These are phyloP conservation scores for Trichoderma harzianum DNA, from an alignment of 2,329 filamentous ascomycete species.

Conservation along the genomic window DNA sequence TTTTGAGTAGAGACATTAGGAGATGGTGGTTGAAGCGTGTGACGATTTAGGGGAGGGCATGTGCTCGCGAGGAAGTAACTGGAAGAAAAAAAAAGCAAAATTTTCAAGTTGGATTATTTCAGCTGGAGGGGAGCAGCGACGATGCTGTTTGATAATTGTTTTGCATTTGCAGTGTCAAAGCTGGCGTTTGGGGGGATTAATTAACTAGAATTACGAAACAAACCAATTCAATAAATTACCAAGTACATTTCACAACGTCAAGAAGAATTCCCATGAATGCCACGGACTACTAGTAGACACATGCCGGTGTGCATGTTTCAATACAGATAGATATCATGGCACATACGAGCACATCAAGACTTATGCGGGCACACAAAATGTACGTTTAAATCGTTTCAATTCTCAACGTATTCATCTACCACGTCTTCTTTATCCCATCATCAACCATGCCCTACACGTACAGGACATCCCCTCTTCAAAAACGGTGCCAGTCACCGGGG, in stretches of 20 bases:
- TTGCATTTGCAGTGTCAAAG: constrained; percentile 18
- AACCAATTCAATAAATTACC: not conserved
- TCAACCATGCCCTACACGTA: not conserved
- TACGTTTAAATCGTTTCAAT: not conserved
- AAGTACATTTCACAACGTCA: not conserved
- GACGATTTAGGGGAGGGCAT: not conserved
- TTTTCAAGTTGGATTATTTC: not conserved
- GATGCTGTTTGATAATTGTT: constrained; percentile 1
- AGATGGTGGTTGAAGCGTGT: not conserved
- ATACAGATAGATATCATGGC: not conserved
- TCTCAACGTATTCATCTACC: constrained; percentile 1
- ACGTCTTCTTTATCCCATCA: not conserved
- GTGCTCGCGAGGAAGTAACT: not conserved
- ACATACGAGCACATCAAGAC: not conserved
- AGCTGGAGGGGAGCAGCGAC: not conserved
- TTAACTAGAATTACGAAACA: constrained; percentile 17
- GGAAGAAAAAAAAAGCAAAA: not conserved
- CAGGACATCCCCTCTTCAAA: not conserved
- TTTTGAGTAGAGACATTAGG: not conserved
- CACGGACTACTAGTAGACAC: not conserved
- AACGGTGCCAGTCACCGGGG: constrained; percentile 15
- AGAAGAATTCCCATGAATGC: not conserved
- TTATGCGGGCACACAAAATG: not conserved
- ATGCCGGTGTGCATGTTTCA: not conserved
- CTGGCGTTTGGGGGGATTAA: constrained; percentile 9